Evolutionary conservation across 768 basidiomycete genomes (phyloP).

Genomic region (Boletus pseudopeckii): DNA sequence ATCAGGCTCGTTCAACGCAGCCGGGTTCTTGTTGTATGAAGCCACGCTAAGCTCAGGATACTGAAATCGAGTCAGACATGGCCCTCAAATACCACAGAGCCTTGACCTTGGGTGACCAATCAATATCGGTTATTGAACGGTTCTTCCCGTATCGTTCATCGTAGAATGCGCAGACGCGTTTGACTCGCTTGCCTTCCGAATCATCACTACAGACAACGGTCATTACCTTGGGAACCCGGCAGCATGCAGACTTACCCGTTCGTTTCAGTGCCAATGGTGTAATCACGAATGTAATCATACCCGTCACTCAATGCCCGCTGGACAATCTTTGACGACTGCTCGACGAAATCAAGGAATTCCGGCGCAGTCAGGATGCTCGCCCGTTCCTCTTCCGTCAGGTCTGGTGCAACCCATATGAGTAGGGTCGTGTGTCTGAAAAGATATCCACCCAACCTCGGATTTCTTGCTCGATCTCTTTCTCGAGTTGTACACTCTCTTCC

Average conservation of each 20-base stretch:
- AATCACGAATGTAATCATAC: constrained; percentile 97
- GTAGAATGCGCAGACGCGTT: constrained; percentile 90
- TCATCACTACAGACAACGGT: constrained; percentile 60
- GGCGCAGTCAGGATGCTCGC: constrained; percentile 79
- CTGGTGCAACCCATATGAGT: constrained; percentile 37
- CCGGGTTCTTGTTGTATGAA: constrained; percentile 96
- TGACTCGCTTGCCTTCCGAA: constrained; percentile 84
- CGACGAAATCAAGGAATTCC: constrained; percentile 91
- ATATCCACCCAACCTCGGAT: constrained; percentile 58
- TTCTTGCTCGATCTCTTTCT: constrained; percentile 83
- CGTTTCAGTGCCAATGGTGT: constrained; percentile 84
- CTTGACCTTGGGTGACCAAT: constrained; percentile 94
- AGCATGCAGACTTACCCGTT: constrained; percentile 57
- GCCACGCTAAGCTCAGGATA: constrained; percentile 95
- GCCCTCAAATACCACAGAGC: not conserved
- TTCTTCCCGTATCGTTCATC: constrained; percentile 92
- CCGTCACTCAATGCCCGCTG: constrained; percentile 92
- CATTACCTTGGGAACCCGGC: not conserved
- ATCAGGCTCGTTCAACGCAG: constrained; percentile 91
- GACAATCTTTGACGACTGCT: constrained; percentile 91
- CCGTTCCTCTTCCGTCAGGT: constrained; percentile 84
- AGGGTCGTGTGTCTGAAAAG: not conserved
- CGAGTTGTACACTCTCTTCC: constrained; percentile 78
- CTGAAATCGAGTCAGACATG: constrained; percentile 38
- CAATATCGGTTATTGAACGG: constrained; percentile 91